Base-by-base conservation (phyloP, 345 rosid species). In the Dipteronia dyeriana region DNA sequence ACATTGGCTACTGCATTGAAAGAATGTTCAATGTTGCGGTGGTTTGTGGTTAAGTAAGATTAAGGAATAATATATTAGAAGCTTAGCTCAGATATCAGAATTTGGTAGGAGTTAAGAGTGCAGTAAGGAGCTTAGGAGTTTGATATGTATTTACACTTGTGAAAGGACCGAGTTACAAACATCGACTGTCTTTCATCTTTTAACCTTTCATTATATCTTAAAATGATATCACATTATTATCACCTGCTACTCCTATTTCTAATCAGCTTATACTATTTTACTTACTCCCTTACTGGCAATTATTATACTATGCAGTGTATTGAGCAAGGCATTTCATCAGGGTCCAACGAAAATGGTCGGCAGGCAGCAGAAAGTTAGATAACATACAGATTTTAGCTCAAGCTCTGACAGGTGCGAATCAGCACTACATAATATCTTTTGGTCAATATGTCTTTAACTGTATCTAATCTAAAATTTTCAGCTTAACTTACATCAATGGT, bases 311-410 rank as follows among this genome's bases (percentile, higher is more conserved):
- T 83, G 54, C 86, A 92, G 99, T 84, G 98, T 78, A 94, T 96
- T 68, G 99, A 96, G 77, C 91, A 92, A 87, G 97, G 95, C 75
- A 88, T 90, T 76, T 74, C 92, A 53, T 82, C 89, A 20, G 84
- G 49, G 51, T 76, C 87, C 72, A 79, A 82, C 23, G 84, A 71
- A 79, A 87, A 74, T 56, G 66, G 45, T 65, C 43, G 23, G 68
- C 71, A 65, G 70, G 80, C 76, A 31, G 68, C 81, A 13, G 75
- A 75, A 76, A 76, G 66, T 68, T 84, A 85, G 84, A 73, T 71
- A 68, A 34, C 45, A 39, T 41, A 66, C 68, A 6, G 76, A 70
- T 73, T 39, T 70, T 78, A 51, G 75, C 78, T 56, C 53, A 74
- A 65, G 70, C 75, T 49, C 63, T 34, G 66, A 47, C 75, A 71